A percentile compares a stretch with the other conserved stretches of the same genome.
These are phyloP conservation scores for Patellaria atrata DNA, from an alignment of 495 filamentous ascomycete genomes.

Conservation along the genomic window DNA sequence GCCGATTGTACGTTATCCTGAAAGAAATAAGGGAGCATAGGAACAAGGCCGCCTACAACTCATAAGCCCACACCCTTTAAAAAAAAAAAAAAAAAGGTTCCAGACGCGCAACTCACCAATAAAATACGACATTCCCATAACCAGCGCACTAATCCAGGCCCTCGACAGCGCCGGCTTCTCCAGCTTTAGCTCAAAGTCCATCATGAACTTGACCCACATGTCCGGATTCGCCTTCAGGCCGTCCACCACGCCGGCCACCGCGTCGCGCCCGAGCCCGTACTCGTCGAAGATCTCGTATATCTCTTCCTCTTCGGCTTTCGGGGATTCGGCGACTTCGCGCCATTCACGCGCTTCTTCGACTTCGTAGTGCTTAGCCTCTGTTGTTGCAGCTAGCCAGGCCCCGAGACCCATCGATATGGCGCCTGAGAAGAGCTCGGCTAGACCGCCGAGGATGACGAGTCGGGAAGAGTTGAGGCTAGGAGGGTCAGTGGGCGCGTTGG, in stretches of 20 bases:
- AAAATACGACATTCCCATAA: constrained; percentile 41
- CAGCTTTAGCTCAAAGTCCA: constrained; percentile 38
- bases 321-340: constrained; percentile 28
- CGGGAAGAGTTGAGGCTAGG: constrained; percentile 36
- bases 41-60: constrained; percentile 35
- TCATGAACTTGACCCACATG: constrained; percentile 38
- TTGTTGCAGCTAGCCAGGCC: constrained; percentile 41
- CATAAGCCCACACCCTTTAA: constrained; percentile 1
- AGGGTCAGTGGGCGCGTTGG: constrained; percentile 7
- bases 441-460: constrained; percentile 54
- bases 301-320: constrained; percentile 23
- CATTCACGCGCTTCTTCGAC: constrained; percentile 33
- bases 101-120: constrained; percentile 26
- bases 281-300: constrained; percentile 25
- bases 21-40: constrained; percentile 44
- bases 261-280: constrained; percentile 29
- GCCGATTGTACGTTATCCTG: constrained; percentile 31
- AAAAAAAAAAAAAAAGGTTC: too few relatives aligned
- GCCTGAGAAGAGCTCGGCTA: constrained; percentile 53
- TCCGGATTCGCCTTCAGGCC: constrained; percentile 29
- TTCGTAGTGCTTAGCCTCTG: constrained; percentile 34
- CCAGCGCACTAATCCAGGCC: constrained; percentile 34
- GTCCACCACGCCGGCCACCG: constrained; percentile 27
- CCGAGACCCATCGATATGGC: constrained; percentile 59
- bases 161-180: constrained; percentile 29